Evolutionary conservation across 2,329 filamentous ascomycete species (phyloP).

Genomic region (Ophiostoma quercus): DNA sequence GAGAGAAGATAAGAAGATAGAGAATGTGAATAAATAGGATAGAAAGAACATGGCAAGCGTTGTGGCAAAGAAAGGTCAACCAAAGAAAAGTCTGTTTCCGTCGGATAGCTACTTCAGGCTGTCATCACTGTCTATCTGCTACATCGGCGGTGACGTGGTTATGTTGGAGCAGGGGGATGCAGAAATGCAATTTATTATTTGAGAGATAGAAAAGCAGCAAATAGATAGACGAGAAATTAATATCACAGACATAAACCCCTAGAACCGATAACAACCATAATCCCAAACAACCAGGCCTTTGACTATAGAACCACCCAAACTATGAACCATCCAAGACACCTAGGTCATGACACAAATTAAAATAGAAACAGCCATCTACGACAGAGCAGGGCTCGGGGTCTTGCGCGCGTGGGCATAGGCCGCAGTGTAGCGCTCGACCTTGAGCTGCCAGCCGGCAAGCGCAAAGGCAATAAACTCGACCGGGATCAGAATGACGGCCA

Average conservation of each 20-base stretch:
- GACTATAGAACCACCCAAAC: not conserved
- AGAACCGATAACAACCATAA: not conserved
- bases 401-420: conserved; percentile 35
- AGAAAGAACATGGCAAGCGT: not conserved
- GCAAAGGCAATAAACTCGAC: conserved; percentile 48
- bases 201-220: not conserved
- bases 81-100: not conserved
- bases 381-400: conserved; percentile 31
- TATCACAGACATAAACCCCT: not conserved
- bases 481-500: conserved; percentile 53
- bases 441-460: conserved; percentile 42
- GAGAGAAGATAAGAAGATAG: not conserved
- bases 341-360: not conserved
- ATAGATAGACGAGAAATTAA: not conserved
- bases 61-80: not conserved
- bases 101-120: not conserved
- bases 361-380: not conserved
- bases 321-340: not conserved
- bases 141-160: not conserved
- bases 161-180: conserved; percentile 3
- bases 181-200: not conserved
- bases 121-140: not conserved
- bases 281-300: not conserved
- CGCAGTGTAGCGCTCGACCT: conserved; percentile 41
- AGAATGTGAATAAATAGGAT: not conserved